Percentiles rank a stretch among this genome's conserved stretches.
phyloP scores from a whole-genome alignment of 1,284 basidiomycete genomes.

The Sporisorium iseilematis-ciliati region DNA sequence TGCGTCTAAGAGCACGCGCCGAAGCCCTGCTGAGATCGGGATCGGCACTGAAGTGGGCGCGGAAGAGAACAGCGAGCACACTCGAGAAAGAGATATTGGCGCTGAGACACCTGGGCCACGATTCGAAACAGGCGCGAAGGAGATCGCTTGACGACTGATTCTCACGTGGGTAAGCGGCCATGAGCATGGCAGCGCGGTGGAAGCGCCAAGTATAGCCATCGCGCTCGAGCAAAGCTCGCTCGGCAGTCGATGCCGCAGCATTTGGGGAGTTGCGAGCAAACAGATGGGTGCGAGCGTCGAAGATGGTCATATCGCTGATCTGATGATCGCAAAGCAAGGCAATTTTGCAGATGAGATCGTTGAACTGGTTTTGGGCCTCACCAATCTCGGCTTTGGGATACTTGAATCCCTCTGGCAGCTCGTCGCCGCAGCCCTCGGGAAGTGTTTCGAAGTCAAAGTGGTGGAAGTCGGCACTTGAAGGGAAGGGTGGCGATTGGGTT shows the following conservation, averaged over 20 bases:
- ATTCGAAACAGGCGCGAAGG: slow-evolving; percentile 82
- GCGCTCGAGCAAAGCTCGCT: slow-evolving; percentile 62
- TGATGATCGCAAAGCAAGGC: slow-evolving; percentile 77
- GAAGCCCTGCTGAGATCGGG: slow-evolving; percentile 78
- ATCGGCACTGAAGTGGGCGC: slow-evolving; percentile 86
- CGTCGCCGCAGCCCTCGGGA: slow-evolving; percentile 48
- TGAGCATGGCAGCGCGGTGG: slow-evolving; percentile 74
- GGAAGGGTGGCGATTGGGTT: slow-evolving; percentile 79
- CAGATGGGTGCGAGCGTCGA: slow-evolving; percentile 82
- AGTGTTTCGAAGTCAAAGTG: slow-evolving; percentile 70
- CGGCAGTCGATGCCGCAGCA: slow-evolving; percentile 33
- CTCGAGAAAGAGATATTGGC: slow-evolving; percentile 73
- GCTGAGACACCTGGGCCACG: slow-evolving; percentile 84
- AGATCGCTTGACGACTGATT: slow-evolving; percentile 79
- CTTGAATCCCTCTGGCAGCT: slow-evolving; percentile 54
- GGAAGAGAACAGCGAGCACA: slow-evolving; percentile 83
- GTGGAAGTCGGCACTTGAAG: slow-evolving; percentile 79
- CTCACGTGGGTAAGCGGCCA: slow-evolving; percentile 77
- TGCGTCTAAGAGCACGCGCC: slow-evolving; percentile 78
- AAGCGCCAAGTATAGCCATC: slow-evolving; percentile 73
- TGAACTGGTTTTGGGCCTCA: slow-evolving; percentile 80
- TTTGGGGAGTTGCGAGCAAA: slow-evolving; percentile 30
- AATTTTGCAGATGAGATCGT: slow-evolving; percentile 77
- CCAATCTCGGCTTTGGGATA: slow-evolving; percentile 77
- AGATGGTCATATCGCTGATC: slow-evolving; percentile 82